Conservation (phyloP, 2,329 filamentous ascomycete genomes). For the Alternaria arborescens region DNA sequence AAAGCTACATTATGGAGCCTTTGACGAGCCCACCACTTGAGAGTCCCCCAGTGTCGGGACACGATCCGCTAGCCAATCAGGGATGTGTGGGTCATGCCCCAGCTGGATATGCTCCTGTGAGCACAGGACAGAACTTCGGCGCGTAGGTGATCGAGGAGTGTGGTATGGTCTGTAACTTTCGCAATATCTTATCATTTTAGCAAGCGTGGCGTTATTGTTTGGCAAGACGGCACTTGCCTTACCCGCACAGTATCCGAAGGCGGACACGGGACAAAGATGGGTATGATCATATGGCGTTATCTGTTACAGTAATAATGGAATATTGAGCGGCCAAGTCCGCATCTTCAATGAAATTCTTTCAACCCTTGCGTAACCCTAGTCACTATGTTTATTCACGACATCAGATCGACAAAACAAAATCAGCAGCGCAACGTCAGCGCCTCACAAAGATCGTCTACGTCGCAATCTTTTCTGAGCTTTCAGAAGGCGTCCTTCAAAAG, state of each 20-base stretch:
- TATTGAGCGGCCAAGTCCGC: not conserved
- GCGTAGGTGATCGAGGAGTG: conserved; percentile 9
- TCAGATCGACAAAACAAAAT: not conserved
- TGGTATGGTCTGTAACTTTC: not conserved
- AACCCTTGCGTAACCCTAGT: conserved; percentile 10
- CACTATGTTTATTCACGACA: not conserved
- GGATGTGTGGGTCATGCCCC: conserved; percentile 5
- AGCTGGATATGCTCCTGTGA: conserved; percentile 24
- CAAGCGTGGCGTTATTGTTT: conserved; percentile 4
- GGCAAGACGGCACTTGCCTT: not conserved
- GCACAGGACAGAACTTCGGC: conserved; percentile 24
- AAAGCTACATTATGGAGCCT: conserved; percentile 28
- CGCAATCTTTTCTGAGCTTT: not conserved
- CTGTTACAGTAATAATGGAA: conserved; percentile 4
- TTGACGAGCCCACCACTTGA: conserved; percentile 28
- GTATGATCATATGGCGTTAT: not conserved
- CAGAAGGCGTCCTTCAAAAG: not conserved
- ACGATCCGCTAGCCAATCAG: conserved; percentile 16
- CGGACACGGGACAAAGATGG: conserved; percentile 1
- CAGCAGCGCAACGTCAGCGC: not conserved
- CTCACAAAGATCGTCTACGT: not conserved
- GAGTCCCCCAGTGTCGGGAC: conserved; percentile 15
- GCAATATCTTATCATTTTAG: not conserved
- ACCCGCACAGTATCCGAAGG: not conserved
- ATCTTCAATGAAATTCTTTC: not conserved